Evolutionary conservation across 2,329 filamentous ascomycete species (phyloP).

Genomic region (Paracorniculantispora psalliotae): DNA sequence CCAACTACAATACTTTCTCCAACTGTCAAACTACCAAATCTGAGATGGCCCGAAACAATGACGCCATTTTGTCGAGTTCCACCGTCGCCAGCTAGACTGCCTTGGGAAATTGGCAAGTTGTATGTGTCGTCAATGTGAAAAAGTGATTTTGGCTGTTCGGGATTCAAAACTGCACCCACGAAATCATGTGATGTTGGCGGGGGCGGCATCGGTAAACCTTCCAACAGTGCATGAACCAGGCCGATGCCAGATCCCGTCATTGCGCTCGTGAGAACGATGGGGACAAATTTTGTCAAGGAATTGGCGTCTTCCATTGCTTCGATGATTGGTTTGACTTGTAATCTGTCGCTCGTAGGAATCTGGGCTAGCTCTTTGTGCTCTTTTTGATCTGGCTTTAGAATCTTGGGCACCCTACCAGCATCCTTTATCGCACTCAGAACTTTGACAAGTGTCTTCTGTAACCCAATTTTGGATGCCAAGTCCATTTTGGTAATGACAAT

Average conservation of each 20-base stretch:
- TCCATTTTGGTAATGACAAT: conserved; percentile 91
- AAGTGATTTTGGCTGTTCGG: conserved; percentile 57
- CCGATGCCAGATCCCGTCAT: conserved; percentile 80
- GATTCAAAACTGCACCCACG: conserved; percentile 50
- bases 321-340: conserved; percentile 54
- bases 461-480: conserved; percentile 65
- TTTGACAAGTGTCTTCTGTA: conserved; percentile 67
- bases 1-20: conserved; percentile 76
- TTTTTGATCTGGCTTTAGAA: conserved; percentile 58
- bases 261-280: conserved; percentile 82
- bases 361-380: conserved; percentile 47
- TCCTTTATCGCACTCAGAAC: conserved; percentile 74
- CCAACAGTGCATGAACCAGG: conserved; percentile 74
- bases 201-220: conserved; percentile 65
- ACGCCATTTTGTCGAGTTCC: conserved; percentile 44
- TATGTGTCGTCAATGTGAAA: conserved; percentile 94
- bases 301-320: conserved; percentile 41
- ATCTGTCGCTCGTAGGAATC: conserved; percentile 51
- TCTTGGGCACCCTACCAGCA: conserved; percentile 65
- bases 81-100: conserved; percentile 17
- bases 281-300: conserved; percentile 54
- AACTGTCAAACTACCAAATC: conserved; percentile 71
- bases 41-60: conserved; percentile 81
- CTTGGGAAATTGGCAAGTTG: conserved; percentile 60
- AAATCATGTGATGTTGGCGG: conserved; percentile 49